Conservation (phyloP, 169 alveolate species). For the Babesia gibsoni region DNA sequence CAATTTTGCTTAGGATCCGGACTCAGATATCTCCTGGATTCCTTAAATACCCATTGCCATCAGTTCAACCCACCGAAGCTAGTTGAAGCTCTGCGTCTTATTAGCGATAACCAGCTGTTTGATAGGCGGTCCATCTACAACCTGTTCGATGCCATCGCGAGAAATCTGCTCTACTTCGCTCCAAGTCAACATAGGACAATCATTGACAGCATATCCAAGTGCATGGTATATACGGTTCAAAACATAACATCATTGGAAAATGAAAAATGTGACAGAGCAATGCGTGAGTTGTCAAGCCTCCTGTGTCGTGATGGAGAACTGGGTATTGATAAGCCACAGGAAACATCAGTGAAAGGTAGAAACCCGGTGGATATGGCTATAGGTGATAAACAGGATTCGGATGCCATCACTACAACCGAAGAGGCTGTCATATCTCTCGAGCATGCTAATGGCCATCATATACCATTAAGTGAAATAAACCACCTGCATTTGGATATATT, state of each 20-base stretch:
- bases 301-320: too few species aligned
- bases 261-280: not conserved
- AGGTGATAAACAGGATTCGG: too few species aligned
- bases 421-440: too few species aligned
- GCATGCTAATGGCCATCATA: conserved; percentile 20
- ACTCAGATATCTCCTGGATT: conserved; percentile 2
- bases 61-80: conserved; percentile 27
- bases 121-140: conserved; percentile 23
- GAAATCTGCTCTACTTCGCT: conserved; percentile 25
- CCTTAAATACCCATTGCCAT: conserved; percentile 8
- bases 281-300: too few species aligned
- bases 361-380: too few species aligned
- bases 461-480: conserved; percentile 8
- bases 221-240: conserved; percentile 16
- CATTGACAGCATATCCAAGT: not conserved
- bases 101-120: conserved; percentile 37
- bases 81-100: conserved; percentile 11
- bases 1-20: conserved; percentile 5
- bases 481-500: conserved; percentile 4
- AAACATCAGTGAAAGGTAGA: too few species aligned
- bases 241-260: not conserved
- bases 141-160: conserved; percentile 11
- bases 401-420: too few species aligned
- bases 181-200: conserved; percentile 12
- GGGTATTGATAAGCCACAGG: too few species aligned